Evolutionary conservation across 164 flowering plant genomes (phyloP).

Genomic region (Vitis rotundifolia): DNA sequence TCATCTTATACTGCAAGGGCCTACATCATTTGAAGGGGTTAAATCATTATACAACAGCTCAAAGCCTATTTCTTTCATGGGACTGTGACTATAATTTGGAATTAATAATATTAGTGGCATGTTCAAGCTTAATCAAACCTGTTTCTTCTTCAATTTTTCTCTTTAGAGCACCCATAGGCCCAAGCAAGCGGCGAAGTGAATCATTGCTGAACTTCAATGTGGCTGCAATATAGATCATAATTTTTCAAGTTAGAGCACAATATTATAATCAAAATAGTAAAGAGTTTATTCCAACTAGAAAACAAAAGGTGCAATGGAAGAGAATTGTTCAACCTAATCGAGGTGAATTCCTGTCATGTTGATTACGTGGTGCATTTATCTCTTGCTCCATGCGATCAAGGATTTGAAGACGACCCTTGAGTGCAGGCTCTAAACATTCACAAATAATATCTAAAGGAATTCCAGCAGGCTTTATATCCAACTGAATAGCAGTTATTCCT

Average conservation of each 20-base stretch:
- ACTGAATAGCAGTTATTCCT: conserved; percentile 89
- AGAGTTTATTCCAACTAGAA: background rate
- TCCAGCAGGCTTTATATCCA: conserved; percentile 99
- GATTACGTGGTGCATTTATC: conserved; percentile 74
- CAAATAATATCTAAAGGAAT: conserved; percentile 94
- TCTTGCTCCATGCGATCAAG: conserved; percentile 88
- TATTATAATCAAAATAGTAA: background rate
- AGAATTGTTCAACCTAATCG: conserved; percentile 50
- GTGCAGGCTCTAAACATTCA: conserved; percentile 78
- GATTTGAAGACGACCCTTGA: conserved; percentile 78
- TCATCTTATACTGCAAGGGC: too few relatives aligned
- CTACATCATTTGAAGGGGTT: too few relatives aligned
- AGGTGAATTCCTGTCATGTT: conserved; percentile 66
- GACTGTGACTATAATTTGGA: background rate
- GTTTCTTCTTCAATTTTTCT: conserved; percentile 88
- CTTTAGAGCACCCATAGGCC: conserved; percentile 80
- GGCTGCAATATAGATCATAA: conserved; percentile 42
- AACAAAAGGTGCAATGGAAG: background rate
- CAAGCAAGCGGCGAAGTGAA: conserved; percentile 78
- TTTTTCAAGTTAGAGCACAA: conserved; percentile 2
- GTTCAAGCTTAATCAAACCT: conserved; percentile 39
- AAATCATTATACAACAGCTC: too few relatives aligned
- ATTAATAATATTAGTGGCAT: too few relatives aligned
- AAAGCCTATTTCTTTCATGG: background rate
- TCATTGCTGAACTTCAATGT: conserved; percentile 77